phyloP scores from a whole-genome alignment of 306 rosid species.

The Rosa chinensis region DNA sequence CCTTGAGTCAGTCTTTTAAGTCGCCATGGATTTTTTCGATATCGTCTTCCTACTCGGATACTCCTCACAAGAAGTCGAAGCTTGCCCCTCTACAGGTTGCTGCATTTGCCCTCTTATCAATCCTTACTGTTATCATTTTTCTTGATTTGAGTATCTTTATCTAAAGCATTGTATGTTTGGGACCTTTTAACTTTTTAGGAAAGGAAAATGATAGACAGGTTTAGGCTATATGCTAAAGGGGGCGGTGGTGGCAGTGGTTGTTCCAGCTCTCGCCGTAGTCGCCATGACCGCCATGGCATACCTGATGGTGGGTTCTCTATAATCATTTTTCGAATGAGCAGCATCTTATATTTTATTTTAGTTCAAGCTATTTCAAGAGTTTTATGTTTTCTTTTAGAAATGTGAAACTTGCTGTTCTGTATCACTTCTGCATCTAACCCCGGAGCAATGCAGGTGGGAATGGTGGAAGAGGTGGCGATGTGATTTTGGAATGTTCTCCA shows the following conservation, averaged over 20 bases:
- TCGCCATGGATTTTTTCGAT: constrained; percentile 46
- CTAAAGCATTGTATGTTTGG: neutral
- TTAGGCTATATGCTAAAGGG: constrained; percentile 70
- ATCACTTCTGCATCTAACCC: constrained; percentile 12
- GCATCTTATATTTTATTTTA: neutral
- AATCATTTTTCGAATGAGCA: neutral
- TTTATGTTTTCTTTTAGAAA: neutral
- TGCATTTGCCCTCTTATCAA: neutral
- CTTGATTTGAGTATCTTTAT: neutral
- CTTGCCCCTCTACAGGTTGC: constrained; percentile 88
- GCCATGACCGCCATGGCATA: constrained; percentile 54
- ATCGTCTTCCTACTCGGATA: constrained; percentile 44
- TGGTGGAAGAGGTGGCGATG: constrained; percentile 94
- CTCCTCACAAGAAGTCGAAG: constrained; percentile 57
- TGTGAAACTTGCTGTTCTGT: neutral
- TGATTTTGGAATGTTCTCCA: constrained; percentile 77
- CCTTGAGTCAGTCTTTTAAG: constrained; percentile 36
- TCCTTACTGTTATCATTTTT: neutral
- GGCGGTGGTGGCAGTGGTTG: constrained; percentile 96
- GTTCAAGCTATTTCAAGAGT: neutral
- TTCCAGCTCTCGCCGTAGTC: constrained; percentile 64
- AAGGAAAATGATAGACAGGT: constrained; percentile 82
- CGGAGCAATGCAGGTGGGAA: constrained; percentile 62
- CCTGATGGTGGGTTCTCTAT: constrained; percentile 61
- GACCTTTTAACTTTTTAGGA: constrained; percentile 42